phyloP scores from a whole-genome alignment of 805 yeast species.

The Saturnispora diversa region DNA sequence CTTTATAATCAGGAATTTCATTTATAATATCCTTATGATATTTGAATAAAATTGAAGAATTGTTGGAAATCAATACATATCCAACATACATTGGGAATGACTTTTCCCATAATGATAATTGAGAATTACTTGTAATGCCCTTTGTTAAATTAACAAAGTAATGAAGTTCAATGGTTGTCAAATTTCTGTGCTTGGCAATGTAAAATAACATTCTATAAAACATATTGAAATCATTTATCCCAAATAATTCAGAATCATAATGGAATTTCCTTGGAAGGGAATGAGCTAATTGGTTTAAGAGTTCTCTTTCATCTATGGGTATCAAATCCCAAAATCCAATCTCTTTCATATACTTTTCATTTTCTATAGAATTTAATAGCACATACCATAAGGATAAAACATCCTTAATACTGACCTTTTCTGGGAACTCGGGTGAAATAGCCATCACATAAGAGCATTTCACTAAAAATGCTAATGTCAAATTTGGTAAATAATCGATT shows the following conservation, averaged over 20 bases:
- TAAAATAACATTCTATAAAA: constrained; percentile 10
- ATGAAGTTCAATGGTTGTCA: constrained; percentile 7
- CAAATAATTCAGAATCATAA: not conserved
- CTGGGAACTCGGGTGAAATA: constrained; percentile 6
- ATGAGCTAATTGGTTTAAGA: not conserved
- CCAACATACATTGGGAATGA: constrained; percentile 10
- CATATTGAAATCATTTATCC: constrained; percentile 4
- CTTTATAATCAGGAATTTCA: constrained; percentile 10
- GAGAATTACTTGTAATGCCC: constrained; percentile 5
- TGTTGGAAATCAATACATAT: constrained; percentile 9
- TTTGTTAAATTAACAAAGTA: constrained; percentile 9
- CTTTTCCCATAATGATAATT: constrained; percentile 4
- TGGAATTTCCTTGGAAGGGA: not conserved
- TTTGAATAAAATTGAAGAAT: constrained; percentile 12
- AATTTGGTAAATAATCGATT: constrained; percentile 2
- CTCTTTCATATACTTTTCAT: not conserved
- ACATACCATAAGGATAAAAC: constrained; percentile 7
- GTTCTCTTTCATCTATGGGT: not conserved
- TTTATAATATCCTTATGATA: constrained; percentile 11
- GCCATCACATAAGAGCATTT: constrained; percentile 3
- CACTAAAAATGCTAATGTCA: constrained; percentile 5
- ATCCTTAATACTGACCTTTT: constrained; percentile 1
- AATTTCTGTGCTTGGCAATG: constrained; percentile 1
- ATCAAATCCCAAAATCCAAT: constrained; percentile 14
- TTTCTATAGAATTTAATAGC: not conserved